These are phyloP conservation scores for Heliamphora pulchella DNA, from an alignment of 179 eudicot species.

Conservation along the genomic window DNA sequence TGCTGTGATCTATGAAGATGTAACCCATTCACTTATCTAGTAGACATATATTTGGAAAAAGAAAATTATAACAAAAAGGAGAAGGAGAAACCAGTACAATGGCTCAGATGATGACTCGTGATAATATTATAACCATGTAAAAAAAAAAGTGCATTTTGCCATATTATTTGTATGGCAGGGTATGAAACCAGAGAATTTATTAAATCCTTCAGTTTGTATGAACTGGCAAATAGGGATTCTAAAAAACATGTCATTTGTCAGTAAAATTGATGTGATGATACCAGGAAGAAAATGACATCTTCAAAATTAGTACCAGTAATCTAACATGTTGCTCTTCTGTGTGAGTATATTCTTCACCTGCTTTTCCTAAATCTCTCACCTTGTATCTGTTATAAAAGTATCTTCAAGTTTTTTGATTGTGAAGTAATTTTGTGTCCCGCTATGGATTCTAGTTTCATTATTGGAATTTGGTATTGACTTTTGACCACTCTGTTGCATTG, in stretches of 20 bases:
- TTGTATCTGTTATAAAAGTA: neutral
- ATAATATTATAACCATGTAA: neutral
- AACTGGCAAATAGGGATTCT: neutral
- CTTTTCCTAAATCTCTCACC: neutral
- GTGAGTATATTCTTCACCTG: neutral
- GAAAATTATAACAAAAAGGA: neutral
- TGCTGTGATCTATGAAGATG: neutral
- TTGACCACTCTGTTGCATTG: neutral
- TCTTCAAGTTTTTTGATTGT: neutral
- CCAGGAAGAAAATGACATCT: neutral
- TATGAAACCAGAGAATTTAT: neutral
- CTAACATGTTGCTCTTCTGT: neutral
- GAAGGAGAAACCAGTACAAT: neutral
- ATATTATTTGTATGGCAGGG: neutral
- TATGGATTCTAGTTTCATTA: neutral
- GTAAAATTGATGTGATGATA: neutral
- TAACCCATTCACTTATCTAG: neutral
- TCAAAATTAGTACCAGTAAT: neutral
- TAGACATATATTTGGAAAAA: neutral
- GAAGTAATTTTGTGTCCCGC: neutral
- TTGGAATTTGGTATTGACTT: neutral
- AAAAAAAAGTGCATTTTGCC: neutral
- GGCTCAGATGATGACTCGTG: neutral
- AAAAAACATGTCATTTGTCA: neutral
- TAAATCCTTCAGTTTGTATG: neutral